A percentile compares a stretch with the other conserved stretches of the same genome.
phyloP scores from a whole-genome alignment of 441 rosid genomes.

The Pelargonium citronellum region DNA sequence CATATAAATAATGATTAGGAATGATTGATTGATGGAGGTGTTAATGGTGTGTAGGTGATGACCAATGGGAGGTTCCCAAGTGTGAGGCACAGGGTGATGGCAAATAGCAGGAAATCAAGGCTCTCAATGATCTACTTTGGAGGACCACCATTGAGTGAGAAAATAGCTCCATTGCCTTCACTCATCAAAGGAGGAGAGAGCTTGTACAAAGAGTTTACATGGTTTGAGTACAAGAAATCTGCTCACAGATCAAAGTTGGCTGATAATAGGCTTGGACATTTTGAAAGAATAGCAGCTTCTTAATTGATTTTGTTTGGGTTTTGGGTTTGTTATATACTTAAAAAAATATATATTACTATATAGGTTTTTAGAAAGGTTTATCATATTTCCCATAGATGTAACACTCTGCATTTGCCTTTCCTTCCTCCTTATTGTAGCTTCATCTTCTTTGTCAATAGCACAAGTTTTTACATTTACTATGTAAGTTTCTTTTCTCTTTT shows the following conservation, averaged over 20 bases:
- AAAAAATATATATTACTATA: background rate
- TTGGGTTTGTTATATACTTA: too few species aligned
- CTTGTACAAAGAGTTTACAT: constrained; percentile 55
- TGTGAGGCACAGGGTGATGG: constrained; percentile 25
- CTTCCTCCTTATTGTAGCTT: too few species aligned
- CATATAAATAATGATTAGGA: too few species aligned
- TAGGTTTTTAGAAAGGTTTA: background rate
- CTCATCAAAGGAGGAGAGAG: constrained; percentile 26
- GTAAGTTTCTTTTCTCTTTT: too few species aligned
- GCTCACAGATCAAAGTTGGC: constrained; percentile 49
- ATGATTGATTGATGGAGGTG: background rate
- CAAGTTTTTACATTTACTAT: too few species aligned
- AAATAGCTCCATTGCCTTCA: constrained; percentile 25
- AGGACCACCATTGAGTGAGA: constrained; percentile 28
- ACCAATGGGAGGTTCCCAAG: constrained; percentile 45
- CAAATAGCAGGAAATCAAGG: constrained; percentile 43
- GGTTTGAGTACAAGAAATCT: constrained; percentile 58
- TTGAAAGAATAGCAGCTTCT: constrained; percentile 46
- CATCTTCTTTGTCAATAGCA: too few species aligned
- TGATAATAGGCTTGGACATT: constrained; percentile 46
- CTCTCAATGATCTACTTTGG: constrained; percentile 40
- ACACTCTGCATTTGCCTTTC: too few species aligned
- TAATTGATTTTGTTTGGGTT: constrained; percentile 6
- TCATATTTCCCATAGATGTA: too few species aligned
- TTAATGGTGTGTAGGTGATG: constrained; percentile 37